Evolutionary conservation across 768 basidiomycete species (phyloP), one percentile per base, ranked within the genome.

Genomic region (Leccinum subtestaceum): DNA sequence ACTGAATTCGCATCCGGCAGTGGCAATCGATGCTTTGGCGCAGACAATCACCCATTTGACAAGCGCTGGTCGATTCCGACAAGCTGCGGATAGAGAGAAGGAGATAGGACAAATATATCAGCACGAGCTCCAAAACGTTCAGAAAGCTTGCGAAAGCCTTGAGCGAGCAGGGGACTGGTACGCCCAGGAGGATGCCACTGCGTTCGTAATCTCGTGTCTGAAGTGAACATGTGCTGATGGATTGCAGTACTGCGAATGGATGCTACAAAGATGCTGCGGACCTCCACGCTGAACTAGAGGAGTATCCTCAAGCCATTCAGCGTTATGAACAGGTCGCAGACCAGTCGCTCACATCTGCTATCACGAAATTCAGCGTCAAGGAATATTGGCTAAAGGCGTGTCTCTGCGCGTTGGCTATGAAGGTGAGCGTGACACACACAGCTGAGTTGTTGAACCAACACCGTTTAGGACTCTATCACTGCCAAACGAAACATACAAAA

Each of bases 291-390:
- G 89, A 95, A 56, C 74, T 98, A 21, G 91, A 89, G 60, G 84
- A 98, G 65, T 98, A 87, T 71, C 78, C 84, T 13, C 81, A 84
- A 62, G 95, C 97, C 12, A 93, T 98, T 66, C 80, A 85, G 60
- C 87, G 87, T 60, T 99, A 96, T 66, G 91, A 95, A 68, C 85
- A 88, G 68, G 95, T 98, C 48, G 96, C 94, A 5, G 81, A 88
- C 62, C 87, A 90, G 69, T 91, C 89, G 9, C 80, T 98, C 46
- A 76, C 75, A 0, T 93, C 91, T 19, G 78, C 88, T 9, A 76
- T 98, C 65, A 98, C 97, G n/a, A 95, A 94, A 74, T 99, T 98
- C 77, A 94, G 91, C 61, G 97, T 98, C 65, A 98, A 98, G 77
- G 97, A 98, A 65, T 96, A 96, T 69, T 98, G 95, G 93, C 79